Conservation (phyloP, 805 yeast species). For the Saccharomycopsis amapae region DNA sequence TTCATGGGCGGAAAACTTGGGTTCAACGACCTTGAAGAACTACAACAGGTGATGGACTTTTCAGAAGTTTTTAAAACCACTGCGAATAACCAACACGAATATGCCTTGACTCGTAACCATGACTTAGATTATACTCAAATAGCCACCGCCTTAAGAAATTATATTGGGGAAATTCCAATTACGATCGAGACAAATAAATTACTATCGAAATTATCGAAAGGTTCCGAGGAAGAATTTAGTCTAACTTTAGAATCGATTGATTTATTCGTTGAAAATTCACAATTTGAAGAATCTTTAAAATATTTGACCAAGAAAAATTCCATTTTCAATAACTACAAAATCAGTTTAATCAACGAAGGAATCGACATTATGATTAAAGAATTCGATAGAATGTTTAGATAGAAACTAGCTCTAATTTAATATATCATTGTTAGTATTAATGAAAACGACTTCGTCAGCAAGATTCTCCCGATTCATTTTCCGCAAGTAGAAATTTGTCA, state of each 20-base stretch:
- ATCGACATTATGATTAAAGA: slow-evolving; percentile 13
- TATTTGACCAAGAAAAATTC: slow-evolving; percentile 12
- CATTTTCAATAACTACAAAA: slow-evolving; percentile 17
- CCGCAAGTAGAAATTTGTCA: slow-evolving; percentile 17
- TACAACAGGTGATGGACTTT: not conserved
- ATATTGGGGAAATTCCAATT: slow-evolving; percentile 15
- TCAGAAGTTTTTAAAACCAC: not conserved
- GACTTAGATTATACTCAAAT: slow-evolving; percentile 16
- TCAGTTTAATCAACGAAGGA: slow-evolving; percentile 15
- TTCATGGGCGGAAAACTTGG: slow-evolving; percentile 11
- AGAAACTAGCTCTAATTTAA: not conserved
- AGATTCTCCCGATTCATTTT: slow-evolving; percentile 2
- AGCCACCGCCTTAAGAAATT: slow-evolving; percentile 2
- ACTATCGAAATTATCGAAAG: not conserved
- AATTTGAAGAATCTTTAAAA: slow-evolving; percentile 14
- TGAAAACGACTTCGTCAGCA: slow-evolving; percentile 11
- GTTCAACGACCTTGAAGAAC: not conserved
- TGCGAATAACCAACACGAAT: not conserved
- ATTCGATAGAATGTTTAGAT: slow-evolving; percentile 19
- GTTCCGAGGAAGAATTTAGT: not conserved
- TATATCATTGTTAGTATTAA: slow-evolving; percentile 11
- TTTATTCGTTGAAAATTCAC: slow-evolving; percentile 4
- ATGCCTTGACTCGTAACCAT: not conserved
- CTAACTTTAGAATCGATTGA: not conserved
- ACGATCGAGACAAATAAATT: slow-evolving; percentile 8